Conservation (phyloP, 176 grass and related monocot species). For the Raddia guianensis region DNA sequence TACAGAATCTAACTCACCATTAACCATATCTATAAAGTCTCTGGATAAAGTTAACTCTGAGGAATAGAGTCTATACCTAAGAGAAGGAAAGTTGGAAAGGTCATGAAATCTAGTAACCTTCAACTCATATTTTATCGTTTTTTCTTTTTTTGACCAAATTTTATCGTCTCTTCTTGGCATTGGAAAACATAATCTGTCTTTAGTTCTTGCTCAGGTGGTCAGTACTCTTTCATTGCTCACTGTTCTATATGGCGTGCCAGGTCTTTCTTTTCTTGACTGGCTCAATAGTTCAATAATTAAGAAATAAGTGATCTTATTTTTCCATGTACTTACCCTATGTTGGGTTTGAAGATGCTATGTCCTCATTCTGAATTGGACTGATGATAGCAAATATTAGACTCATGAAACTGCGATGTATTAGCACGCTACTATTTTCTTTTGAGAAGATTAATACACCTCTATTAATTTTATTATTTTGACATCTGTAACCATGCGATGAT, state of each 20-base stretch:
- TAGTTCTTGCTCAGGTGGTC: background rate
- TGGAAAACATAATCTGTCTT: background rate
- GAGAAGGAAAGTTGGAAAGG: background rate
- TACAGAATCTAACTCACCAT: background rate
- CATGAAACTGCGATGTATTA: background rate
- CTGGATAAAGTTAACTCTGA: background rate
- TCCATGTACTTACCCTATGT: background rate
- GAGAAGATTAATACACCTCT: background rate
- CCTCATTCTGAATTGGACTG: background rate
- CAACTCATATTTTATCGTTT: background rate
- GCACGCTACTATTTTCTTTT: background rate
- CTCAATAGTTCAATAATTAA: background rate
- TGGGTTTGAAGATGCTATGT: background rate
- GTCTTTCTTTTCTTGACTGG: slow-evolving; percentile 17
- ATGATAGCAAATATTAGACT: background rate
- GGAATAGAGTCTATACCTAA: background rate
- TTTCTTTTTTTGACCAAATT: background rate
- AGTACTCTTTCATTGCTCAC: background rate
- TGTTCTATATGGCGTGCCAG: background rate
- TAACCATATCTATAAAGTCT: background rate
- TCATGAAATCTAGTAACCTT: slow-evolving; percentile 6
- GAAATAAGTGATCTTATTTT: background rate
- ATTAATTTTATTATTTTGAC: slow-evolving; percentile 3
- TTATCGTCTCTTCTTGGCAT: background rate
- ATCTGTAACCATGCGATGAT: background rate